phyloP scores from a whole-genome alignment of 257 asterid genomes.

The Nicotiana paniculata region DNA sequence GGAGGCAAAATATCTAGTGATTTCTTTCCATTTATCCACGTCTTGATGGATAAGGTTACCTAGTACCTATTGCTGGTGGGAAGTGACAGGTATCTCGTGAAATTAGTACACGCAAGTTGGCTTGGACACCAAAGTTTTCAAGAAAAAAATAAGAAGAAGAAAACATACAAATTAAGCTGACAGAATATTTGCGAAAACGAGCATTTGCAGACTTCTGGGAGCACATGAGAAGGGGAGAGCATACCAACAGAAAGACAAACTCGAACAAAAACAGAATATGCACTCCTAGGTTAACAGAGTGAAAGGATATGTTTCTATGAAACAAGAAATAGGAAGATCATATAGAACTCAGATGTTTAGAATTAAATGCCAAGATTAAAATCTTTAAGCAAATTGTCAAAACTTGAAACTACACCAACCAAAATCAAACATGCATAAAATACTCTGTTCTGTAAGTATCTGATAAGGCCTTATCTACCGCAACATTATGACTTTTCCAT shows the following conservation, averaged over 20 bases:
- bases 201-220: too few species aligned
- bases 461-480: slow-evolving; percentile 9
- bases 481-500: slow-evolving; percentile 28
- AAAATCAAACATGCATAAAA: slow-evolving; percentile 3
- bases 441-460: neutral
- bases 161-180: too few species aligned
- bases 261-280: neutral
- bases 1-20: too few species aligned
- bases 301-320: neutral
- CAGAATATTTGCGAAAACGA: too few species aligned
- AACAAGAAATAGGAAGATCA: neutral
- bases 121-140: too few species aligned
- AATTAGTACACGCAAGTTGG: too few species aligned
- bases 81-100: too few species aligned
- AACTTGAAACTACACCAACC: neutral
- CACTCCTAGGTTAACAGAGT: neutral
- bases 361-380: neutral
- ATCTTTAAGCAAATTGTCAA: slow-evolving; percentile 6
- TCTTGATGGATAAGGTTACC: too few species aligned
- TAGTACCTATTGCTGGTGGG: too few species aligned
- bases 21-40: too few species aligned
- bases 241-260: neutral
- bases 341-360: neutral
- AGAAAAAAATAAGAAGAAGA: too few species aligned
- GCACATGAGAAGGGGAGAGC: too few species aligned